phyloP scores from a whole-genome alignment of 2,329 filamentous ascomycete genomes.

The Trichophyton simii region DNA sequence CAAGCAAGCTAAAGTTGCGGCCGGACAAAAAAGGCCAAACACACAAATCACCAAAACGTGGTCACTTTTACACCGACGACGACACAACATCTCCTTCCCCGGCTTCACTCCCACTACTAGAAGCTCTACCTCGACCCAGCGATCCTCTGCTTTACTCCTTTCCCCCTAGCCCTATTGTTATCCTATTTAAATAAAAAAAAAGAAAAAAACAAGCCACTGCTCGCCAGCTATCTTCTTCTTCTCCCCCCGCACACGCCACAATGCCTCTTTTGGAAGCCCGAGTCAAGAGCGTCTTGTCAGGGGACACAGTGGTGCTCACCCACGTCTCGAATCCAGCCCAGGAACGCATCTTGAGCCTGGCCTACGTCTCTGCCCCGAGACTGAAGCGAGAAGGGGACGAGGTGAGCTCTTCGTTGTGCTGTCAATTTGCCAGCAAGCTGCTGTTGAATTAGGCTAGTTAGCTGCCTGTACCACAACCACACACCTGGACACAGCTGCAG shows the following conservation, averaged over 20 bases:
- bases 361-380: conserved; percentile 81
- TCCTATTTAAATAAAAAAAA: not conserved
- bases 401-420: conserved; percentile 26
- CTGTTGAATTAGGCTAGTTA: not conserved
- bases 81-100: not conserved
- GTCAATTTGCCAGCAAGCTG: not conserved
- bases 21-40: not conserved
- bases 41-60: conserved; percentile 1
- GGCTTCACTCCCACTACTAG: not conserved
- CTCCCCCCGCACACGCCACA: conserved; percentile 7
- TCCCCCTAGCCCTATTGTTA: not conserved
- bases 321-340: conserved; percentile 67
- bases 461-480: no score
- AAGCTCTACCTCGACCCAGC: not conserved
- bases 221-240: not conserved
- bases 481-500: no score
- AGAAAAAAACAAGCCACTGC: not conserved
- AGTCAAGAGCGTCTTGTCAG: conserved; percentile 89
- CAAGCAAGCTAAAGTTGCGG: not conserved
- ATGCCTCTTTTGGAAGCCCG: conserved; percentile 45
- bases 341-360: conserved; percentile 79
- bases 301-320: conserved; percentile 77
- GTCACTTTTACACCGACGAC: not conserved
- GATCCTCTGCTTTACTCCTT: not conserved
- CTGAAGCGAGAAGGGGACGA: conserved; percentile 82